Evolutionary conservation across 192 early-diverging fungal genomes (phyloP).

Genomic region (Borealophlyctis nickersoniae): DNA sequence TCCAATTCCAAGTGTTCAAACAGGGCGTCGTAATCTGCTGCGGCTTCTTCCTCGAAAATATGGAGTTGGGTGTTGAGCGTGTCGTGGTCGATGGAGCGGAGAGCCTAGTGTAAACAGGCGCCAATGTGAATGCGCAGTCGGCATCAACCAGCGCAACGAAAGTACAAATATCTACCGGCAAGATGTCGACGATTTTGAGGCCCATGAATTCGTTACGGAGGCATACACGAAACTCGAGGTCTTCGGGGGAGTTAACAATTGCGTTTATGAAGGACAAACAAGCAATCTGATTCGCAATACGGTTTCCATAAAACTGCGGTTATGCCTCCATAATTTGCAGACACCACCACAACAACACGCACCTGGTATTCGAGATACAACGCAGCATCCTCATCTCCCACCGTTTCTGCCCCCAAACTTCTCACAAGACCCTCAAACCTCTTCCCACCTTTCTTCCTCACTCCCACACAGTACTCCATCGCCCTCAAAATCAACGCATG

Average conservation of each 20-base stretch:
- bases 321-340: not conserved
- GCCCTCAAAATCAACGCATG: conserved; percentile 20
- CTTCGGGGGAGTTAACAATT: conserved; percentile 32
- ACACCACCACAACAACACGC: conserved; percentile 1
- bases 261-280: conserved; percentile 29
- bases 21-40: conserved; percentile 13
- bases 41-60: conserved; percentile 32
- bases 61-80: conserved; percentile 21
- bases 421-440: conserved; percentile 14
- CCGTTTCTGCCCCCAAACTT: not conserved
- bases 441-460: not conserved
- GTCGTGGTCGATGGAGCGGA: conserved; percentile 19
- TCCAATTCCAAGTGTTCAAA: not conserved
- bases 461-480: not conserved
- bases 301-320: not conserved
- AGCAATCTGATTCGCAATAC: conserved; percentile 12
- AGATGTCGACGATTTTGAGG: conserved; percentile 18
- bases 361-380: conserved; percentile 23
- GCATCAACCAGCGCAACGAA: too few species aligned
- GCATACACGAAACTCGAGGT: conserved; percentile 19
- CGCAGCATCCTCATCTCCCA: conserved; percentile 6
- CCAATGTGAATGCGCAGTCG: too few species aligned
- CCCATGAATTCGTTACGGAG: conserved; percentile 21
- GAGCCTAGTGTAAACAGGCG: too few species aligned
- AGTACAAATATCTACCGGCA: conserved; percentile 13